These are phyloP conservation scores for Rhizophlyctis rosea DNA, from an alignment of 192 early-diverging fungal genomes.

Conservation along the genomic window DNA sequence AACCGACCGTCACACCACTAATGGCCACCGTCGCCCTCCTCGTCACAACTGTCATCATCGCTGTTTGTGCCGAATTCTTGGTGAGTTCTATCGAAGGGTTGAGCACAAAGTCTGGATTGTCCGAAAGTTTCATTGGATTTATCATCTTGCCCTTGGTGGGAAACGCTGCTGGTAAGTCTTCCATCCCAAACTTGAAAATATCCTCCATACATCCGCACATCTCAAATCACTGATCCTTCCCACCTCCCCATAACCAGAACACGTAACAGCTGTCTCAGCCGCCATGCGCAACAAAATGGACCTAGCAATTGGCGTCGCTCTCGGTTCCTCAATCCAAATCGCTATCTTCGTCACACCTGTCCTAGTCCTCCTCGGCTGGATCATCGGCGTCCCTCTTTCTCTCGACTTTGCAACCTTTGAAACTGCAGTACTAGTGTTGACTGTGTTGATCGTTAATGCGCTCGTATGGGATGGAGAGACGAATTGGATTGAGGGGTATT, in stretches of 20 bases:
- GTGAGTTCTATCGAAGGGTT: slow-evolving; percentile 75
- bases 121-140: slow-evolving; percentile 82
- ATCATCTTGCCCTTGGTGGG: slow-evolving; percentile 86
- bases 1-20: background rate
- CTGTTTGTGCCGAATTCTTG: slow-evolving; percentile 76
- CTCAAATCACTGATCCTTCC: no score
- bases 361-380: slow-evolving; percentile 76
- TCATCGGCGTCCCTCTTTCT: slow-evolving; percentile 73
- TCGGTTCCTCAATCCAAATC: slow-evolving; percentile 90
- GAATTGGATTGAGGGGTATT: slow-evolving; percentile 89
- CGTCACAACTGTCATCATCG: slow-evolving; percentile 61
- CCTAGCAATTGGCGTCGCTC: slow-evolving; percentile 80
- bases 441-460: slow-evolving; percentile 39
- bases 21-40: slow-evolving; percentile 61
- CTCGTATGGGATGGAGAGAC: slow-evolving; percentile 74
- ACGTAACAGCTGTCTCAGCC: slow-evolving; percentile 76
- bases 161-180: no score
- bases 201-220: no score
- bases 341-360: slow-evolving; percentile 67
- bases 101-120: slow-evolving; percentile 65
- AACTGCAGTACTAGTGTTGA: slow-evolving; percentile 78
- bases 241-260: no score
- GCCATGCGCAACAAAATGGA: slow-evolving; percentile 92
- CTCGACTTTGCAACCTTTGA: slow-evolving; percentile 82
- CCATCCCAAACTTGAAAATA: no score